Percentiles rank a stretch among this genome's conserved stretches.
Evolutionary conservation across 768 basidiomycete species (phyloP).

Genomic region (Lyophyllum semitale): DNA sequence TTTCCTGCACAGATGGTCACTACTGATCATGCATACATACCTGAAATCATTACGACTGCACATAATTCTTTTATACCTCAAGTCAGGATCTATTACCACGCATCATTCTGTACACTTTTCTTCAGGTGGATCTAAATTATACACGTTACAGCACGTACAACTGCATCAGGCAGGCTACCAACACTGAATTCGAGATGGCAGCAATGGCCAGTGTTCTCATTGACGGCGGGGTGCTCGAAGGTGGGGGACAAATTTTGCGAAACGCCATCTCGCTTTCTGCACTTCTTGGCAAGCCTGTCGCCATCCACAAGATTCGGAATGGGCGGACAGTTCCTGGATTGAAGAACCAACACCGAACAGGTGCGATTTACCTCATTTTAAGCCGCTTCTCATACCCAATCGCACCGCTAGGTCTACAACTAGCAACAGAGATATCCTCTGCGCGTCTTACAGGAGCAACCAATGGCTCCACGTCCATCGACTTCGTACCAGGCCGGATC

Average conservation of each 20-base stretch:
- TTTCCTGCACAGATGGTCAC: background rate
- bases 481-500: constrained; percentile 55
- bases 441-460: constrained; percentile 57
- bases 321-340: constrained; percentile 64
- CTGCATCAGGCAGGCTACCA: too few relatives aligned
- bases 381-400: background rate
- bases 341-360: constrained; percentile 73
- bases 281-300: constrained; percentile 59
- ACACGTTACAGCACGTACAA: too few relatives aligned
- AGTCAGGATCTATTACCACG: constrained; percentile 6
- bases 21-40: background rate
- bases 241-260: constrained; percentile 75
- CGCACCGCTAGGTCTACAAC: constrained; percentile 54
- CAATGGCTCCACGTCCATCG: constrained; percentile 52
- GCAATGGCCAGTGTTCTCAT: constrained; percentile 31
- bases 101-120: constrained; percentile 9
- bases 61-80: background rate
- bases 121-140: background rate
- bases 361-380: constrained; percentile 29
- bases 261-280: constrained; percentile 70
- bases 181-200: constrained; percentile 10
- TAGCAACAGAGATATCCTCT: constrained; percentile 61
- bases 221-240: constrained; percentile 55
- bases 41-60: background rate
- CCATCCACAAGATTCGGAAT: constrained; percentile 61